Evolutionary conservation across 164 flowering plant genomes (phyloP), one percentile per base, ranked within the genome.

Genomic region (Berberis vulgaris): DNA sequence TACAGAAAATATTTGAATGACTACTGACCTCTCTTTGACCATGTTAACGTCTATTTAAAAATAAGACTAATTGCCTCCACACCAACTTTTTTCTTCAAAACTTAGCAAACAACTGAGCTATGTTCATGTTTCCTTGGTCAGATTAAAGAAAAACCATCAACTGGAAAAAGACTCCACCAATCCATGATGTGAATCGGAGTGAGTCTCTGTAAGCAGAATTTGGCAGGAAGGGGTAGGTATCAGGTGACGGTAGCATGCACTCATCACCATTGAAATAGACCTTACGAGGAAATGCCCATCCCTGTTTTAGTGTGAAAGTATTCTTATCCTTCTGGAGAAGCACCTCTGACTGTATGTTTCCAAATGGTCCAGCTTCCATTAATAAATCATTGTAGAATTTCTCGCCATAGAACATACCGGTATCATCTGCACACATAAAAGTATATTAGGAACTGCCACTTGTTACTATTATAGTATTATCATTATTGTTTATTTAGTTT

Each of bases 201-300:
- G 62, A 59, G 49, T 65, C 69, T 50, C 45, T 56, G 62, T 52
- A 59, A 42, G 85, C 90, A 46, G 80, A 73, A 63, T 80, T 91
- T 39, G 93, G 95, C 10, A 91, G 75, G 67, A 43, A 79, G 11
- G 97, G 97, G 68, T 90, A 86, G 11, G 84, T 53, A 64, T 87
- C 88, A 1, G 94, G 91, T 38, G 91, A 81, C 1, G 97, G 97
- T 65, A 87, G 78, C 82, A 66, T 77, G 81, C 94, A 89, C 65
- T 89, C 93, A 13, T 89, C 91, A 0, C 97, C 94, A 67, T 90
- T 87, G 72, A 90, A 89, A 73, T 89, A 87, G 12, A 89, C 83
- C 73, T 77, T 85, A 45, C 91, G 61, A 3, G 96, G 97, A 66
- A 87, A 86, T 12, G 89, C 94, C 97, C 90, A 89, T 56, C 94